Conservation (phyloP, 352 stramenopile species). For the Phytophthora brassicae region DNA sequence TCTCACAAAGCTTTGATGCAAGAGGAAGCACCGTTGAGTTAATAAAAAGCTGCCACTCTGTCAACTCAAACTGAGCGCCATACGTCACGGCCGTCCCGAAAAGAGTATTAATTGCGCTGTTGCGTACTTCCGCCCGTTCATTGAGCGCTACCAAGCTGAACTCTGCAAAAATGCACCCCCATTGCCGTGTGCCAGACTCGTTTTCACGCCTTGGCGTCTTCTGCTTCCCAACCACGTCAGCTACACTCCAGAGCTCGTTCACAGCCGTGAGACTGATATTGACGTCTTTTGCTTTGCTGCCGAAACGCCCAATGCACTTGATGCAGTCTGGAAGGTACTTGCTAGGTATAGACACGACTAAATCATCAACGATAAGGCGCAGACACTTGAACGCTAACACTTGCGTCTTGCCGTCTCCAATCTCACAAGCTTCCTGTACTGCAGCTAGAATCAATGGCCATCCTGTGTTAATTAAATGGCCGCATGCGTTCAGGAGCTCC, state of each 20-base stretch:
- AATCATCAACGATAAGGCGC: constrained; percentile 96
- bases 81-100: constrained; percentile 97
- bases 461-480: constrained; percentile 67
- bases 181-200: constrained; percentile 34
- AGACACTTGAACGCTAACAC: constrained; percentile 94
- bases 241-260: constrained; percentile 96
- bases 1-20: constrained; percentile 58
- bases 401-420: constrained; percentile 77
- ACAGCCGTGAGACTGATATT: constrained; percentile 98
- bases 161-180: constrained; percentile 74
- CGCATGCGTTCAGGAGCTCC: constrained; percentile 77
- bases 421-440: constrained; percentile 64
- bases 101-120: constrained; percentile 97
- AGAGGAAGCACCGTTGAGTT: constrained; percentile 93
- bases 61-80: constrained; percentile 87
- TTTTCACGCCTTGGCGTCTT: constrained; percentile 23
- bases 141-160: constrained; percentile 91
- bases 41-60: constrained; percentile 94
- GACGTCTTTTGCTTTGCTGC: constrained; percentile 92
- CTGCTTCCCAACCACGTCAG: constrained; percentile 79
- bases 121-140: constrained; percentile 92
- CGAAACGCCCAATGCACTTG: constrained; percentile 94
- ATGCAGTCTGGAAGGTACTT: constrained; percentile 77
- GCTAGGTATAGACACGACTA: constrained; percentile 88
- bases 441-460: constrained; percentile 74